A percentile compares a stretch with the other conserved stretches of the same genome.
phyloP scores from a whole-genome alignment of 352 stramenopile genomes.

The Phytophthora parvispora region DNA sequence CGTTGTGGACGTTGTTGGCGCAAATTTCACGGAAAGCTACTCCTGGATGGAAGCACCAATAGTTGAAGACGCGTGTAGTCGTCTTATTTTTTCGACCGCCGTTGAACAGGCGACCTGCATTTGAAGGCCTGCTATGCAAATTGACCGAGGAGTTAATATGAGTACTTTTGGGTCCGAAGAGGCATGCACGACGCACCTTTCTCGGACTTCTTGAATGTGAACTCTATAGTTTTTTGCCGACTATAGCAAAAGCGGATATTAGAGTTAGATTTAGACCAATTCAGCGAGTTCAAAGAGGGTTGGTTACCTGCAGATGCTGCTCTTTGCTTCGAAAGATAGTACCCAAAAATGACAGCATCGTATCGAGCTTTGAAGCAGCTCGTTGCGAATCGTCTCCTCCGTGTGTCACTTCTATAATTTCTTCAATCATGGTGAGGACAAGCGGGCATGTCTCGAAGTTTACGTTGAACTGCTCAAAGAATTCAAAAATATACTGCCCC shows the following conservation, averaged over 20 bases:
- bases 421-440: constrained; percentile 89
- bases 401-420: constrained; percentile 89
- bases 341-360: constrained; percentile 84
- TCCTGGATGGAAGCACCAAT: constrained; percentile 99
- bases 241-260: constrained; percentile 34
- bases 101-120: constrained; percentile 61
- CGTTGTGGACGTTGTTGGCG: constrained; percentile 92
- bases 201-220: constrained; percentile 91
- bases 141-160: not conserved
- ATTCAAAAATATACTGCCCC: constrained; percentile 92
- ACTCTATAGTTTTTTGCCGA: constrained; percentile 85
- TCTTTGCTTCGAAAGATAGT: constrained; percentile 91
- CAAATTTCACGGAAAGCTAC: constrained; percentile 97
- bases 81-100: constrained; percentile 58
- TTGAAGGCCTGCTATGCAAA: constrained; percentile 35
- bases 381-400: constrained; percentile 72
- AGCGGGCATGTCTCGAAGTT: constrained; percentile 91
- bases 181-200: constrained; percentile 59
- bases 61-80: constrained; percentile 94
- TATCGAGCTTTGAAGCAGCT: constrained; percentile 82
- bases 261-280: not conserved
- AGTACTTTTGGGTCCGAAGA: constrained; percentile 10
- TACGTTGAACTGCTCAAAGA: constrained; percentile 93
- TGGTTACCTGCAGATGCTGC: constrained; percentile 68
- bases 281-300: not conserved